Conservation (phyloP, 306 rosid species). For the Dryas alaskensis region DNA sequence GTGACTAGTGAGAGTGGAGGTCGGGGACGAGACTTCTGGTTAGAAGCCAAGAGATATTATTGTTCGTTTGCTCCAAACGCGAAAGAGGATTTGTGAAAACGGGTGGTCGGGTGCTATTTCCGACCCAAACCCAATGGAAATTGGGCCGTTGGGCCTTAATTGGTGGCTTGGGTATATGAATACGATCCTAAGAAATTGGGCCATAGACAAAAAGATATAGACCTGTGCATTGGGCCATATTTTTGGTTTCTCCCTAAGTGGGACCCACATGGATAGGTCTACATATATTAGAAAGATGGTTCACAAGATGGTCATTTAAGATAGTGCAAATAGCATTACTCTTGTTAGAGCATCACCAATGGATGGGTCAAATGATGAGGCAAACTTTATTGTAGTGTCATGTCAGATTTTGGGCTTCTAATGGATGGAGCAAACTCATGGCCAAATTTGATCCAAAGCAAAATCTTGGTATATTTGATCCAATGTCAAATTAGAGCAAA, state of each 20-base stretch:
- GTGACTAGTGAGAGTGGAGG: neutral
- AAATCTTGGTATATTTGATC: too few relatives aligned
- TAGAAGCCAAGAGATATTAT: neutral
- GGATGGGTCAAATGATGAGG: too few relatives aligned
- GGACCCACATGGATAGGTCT: too few relatives aligned
- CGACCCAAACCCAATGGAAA: neutral
- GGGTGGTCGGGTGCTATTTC: neutral
- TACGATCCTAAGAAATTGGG: neutral
- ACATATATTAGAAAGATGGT: too few relatives aligned
- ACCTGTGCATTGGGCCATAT: neutral
- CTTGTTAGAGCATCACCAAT: too few relatives aligned
- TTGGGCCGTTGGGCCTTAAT: neutral
- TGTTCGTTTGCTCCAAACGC: neutral
- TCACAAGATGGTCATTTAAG: too few relatives aligned
- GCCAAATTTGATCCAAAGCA: too few relatives aligned
- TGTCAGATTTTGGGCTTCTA: too few relatives aligned
- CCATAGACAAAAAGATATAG: neutral
- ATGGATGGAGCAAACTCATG: too few relatives aligned
- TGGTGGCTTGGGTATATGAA: neutral
- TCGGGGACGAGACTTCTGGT: neutral
- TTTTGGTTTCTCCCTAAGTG: too few relatives aligned
- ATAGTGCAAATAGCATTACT: neutral
- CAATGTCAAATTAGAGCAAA: too few relatives aligned
- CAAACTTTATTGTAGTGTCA: too few relatives aligned
- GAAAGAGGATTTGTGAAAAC: neutral